phyloP scores from a whole-genome alignment of 495 filamentous ascomycete species.

The Melanomma pulvis-pyrius region DNA sequence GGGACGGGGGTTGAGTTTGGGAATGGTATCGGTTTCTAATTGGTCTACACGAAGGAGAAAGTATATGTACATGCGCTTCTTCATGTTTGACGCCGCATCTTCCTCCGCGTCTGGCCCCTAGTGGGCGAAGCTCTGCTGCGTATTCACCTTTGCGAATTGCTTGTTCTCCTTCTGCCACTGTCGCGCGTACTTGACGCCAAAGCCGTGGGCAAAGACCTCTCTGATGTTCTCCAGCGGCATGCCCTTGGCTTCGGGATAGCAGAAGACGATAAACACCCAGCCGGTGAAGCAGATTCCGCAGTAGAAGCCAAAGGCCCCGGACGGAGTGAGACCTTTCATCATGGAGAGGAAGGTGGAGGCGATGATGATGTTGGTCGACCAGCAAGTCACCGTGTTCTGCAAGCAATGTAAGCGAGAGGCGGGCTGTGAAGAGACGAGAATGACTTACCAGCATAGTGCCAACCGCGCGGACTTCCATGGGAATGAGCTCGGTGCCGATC shows the following conservation, averaged over 20 bases:
- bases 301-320: conserved; percentile 58
- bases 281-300: conserved; percentile 53
- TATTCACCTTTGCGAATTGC: conserved; percentile 20
- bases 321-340: conserved; percentile 54
- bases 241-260: conserved; percentile 56
- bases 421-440: not conserved
- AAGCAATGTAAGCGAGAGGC: not conserved
- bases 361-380: conserved; percentile 58
- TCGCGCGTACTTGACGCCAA: conserved; percentile 50
- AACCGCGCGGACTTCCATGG: conserved; percentile 56
- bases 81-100: not conserved
- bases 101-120: not conserved
- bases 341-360: conserved; percentile 56
- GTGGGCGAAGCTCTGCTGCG: conserved; percentile 14
- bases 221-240: conserved; percentile 55
- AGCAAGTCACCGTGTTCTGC: conserved; percentile 50
- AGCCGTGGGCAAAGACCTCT: conserved; percentile 54
- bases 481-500: conserved; percentile 57
- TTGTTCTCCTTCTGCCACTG: conserved; percentile 46
- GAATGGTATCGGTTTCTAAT: too few relatives aligned
- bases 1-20: too few relatives aligned
- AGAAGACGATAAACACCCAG: conserved; percentile 53
- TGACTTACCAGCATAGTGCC: conserved; percentile 55
- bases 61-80: not conserved
- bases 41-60: not conserved